A percentile compares a stretch with the other conserved stretches of the same genome.
phyloP scores from a whole-genome alignment of 768 basidiomycete species.

The Lactarius trivialis region DNA sequence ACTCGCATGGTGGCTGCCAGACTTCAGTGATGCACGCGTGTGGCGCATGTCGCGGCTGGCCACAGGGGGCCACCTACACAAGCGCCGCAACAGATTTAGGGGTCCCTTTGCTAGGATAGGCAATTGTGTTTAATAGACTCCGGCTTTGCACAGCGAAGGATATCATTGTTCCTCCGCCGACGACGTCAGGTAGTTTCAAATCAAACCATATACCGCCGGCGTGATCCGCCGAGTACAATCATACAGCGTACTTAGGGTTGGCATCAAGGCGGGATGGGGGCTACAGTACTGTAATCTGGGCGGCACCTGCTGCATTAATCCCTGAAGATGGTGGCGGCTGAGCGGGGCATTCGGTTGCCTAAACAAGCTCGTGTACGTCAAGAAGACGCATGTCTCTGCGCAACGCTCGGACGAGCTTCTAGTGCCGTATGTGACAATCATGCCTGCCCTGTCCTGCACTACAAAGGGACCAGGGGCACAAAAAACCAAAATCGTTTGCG shows the following conservation, averaged over 20 bases:
- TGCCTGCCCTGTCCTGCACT: not conserved
- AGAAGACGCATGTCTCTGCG: not conserved
- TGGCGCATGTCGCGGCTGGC: not conserved
- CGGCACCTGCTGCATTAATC: not conserved
- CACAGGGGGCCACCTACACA: not conserved
- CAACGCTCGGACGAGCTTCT: not conserved
- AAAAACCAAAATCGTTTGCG: not conserved
- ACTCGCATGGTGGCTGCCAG: not conserved
- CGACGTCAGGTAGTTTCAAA: not conserved
- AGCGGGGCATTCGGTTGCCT: not conserved
- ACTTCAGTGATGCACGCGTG: not conserved
- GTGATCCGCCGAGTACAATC: not conserved
- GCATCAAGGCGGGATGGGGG: not conserved
- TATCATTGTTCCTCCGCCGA: not conserved
- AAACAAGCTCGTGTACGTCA: constrained; percentile 3
- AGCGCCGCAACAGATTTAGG: not conserved
- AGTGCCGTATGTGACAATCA: constrained; percentile 6
- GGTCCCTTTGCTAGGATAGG: not conserved
- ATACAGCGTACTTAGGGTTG: not conserved
- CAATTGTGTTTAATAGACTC: not conserved
- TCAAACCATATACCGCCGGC: not conserved
- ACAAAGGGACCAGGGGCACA: not conserved
- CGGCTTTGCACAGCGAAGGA: not conserved
- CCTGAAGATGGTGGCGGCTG: not conserved
- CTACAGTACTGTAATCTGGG: not conserved